Evolutionary conservation across 768 basidiomycete genomes (phyloP), one percentile per base, ranked within the genome.

Genomic region (Serendipita sp.): DNA sequence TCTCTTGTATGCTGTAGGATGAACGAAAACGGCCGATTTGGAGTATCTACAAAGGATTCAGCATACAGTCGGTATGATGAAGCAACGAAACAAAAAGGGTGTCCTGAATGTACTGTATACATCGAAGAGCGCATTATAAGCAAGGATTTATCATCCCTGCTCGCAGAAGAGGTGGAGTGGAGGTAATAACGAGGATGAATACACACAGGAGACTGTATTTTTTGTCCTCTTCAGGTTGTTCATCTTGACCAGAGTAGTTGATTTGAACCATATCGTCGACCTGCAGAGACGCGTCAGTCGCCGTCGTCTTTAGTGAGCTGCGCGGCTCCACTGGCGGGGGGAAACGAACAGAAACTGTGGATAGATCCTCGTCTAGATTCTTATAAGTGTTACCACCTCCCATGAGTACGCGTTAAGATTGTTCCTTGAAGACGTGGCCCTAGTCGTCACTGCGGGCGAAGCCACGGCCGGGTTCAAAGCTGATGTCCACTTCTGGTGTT

Each of bases 1-100:
- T 70, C 88, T 81, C 1, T 88, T 80, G 73, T 92, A 94, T 2
- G 88, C 84, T 2, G 93, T 95, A 0, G 96, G 96, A 69, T 97
- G 91, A 48, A 99, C 85, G 72, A 95, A 93, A 51, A 97, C 95
- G 73, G 93, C 94, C 46, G 88, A 90, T 73, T 95, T 96, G 74
- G 85, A 87, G 70, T 92, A 41, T 2, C 41, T 41, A 13, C 2
- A 41, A 41, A 41, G 5, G 41, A 7, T 5, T 41, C 41, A 13
- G 41, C 41, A 41, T 41, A 41, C 41, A 41, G 41, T 13, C 7
- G 13, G 41, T 41, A 41, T 13, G 41, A 41, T 2, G 41, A 24
- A 41, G 41, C 41, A 41, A 41, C 5, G 5, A 13, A 41, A 13
- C 7, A 41, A 7, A 1, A 41, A 41, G 7, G 2, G 13, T 41